A percentile compares a stretch with the other conserved stretches of the same genome.
Evolutionary conservation across 805 yeast species (phyloP).

Genomic region (Sungouiella blattae): DNA sequence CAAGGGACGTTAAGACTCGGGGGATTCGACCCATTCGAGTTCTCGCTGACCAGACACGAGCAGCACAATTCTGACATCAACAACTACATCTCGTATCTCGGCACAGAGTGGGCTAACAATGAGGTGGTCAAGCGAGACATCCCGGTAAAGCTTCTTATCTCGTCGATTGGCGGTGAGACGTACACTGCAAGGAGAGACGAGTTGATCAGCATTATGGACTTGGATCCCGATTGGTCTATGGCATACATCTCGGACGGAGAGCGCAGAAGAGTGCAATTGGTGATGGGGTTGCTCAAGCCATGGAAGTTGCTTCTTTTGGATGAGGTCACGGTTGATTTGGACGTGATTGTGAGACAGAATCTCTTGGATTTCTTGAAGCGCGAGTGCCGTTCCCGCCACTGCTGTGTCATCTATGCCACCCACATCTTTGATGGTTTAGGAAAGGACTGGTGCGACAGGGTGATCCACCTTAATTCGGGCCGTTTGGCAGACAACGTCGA

Average conservation of each 20-base stretch:
- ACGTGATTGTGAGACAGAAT: constrained; percentile 82
- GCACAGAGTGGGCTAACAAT: constrained; percentile 97
- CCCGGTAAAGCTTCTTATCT: constrained; percentile 73
- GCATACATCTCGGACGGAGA: constrained; percentile 91
- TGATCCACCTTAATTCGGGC: constrained; percentile 77
- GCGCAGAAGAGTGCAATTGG: constrained; percentile 87
- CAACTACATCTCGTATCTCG: constrained; percentile 69
- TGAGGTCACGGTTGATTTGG: constrained; percentile 95
- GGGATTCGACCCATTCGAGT: constrained; percentile 80
- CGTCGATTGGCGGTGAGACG: constrained; percentile 69
- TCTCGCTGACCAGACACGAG: constrained; percentile 48
- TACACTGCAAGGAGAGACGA: constrained; percentile 73
- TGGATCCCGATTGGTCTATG: constrained; percentile 91
- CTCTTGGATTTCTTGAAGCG: constrained; percentile 62
- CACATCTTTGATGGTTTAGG: constrained; percentile 96
- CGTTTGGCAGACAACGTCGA: constrained; percentile 36
- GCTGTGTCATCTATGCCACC: constrained; percentile 88
- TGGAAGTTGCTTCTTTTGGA: constrained; percentile 87
- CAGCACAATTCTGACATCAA: constrained; percentile 43
- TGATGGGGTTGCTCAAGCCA: constrained; percentile 89
- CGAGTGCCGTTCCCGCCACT: constrained; percentile 69
- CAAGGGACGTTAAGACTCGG: constrained; percentile 69
- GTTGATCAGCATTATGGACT: constrained; percentile 73
- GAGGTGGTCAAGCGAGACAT: constrained; percentile 88
- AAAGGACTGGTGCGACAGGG: constrained; percentile 75